A percentile compares a stretch with the other conserved stretches of the same genome.
These are phyloP conservation scores for Scalesia atractyloides DNA, from an alignment of 129 eudicot species.

Conservation along the genomic window DNA sequence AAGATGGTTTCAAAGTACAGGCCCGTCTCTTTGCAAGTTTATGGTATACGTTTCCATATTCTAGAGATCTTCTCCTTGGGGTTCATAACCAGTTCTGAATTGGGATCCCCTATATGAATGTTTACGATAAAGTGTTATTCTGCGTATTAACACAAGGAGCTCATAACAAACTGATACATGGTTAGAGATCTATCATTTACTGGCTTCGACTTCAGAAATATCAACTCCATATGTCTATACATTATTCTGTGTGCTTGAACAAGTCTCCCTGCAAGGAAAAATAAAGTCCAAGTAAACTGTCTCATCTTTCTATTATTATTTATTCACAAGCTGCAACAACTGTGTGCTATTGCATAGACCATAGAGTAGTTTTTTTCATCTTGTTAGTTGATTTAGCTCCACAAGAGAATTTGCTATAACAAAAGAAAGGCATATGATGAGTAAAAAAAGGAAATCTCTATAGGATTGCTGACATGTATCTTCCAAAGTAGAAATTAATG, in stretches of 20 bases:
- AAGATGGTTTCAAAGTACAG: neutral
- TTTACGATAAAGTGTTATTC: neutral
- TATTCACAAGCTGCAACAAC: neutral
- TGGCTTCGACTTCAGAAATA: neutral
- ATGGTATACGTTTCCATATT: neutral
- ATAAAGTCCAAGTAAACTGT: neutral
- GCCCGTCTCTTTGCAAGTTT: neutral
- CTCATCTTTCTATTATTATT: neutral
- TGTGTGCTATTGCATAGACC: neutral
- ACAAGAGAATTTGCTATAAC: conserved; percentile 10
- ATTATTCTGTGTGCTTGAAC: neutral
- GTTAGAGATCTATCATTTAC: neutral
- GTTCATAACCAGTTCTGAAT: conserved; percentile 18
- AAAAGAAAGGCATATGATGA: conserved; percentile 8
- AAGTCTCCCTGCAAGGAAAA: neutral
- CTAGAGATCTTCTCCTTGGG: neutral
- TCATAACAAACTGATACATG: conserved; percentile 8
- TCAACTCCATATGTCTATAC: neutral
- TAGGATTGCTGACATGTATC: conserved; percentile 10
- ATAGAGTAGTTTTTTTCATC: conserved; percentile 2
- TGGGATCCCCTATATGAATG: neutral
- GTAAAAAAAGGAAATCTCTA: neutral
- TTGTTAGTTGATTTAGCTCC: conserved; percentile 8
- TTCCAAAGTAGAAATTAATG: neutral
- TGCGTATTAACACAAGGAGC: neutral